Percentiles rank a stretch among this genome's conserved stretches.
Conservation (phyloP, 208 protist genomes). For the Wallacemonas sp. region DNA sequence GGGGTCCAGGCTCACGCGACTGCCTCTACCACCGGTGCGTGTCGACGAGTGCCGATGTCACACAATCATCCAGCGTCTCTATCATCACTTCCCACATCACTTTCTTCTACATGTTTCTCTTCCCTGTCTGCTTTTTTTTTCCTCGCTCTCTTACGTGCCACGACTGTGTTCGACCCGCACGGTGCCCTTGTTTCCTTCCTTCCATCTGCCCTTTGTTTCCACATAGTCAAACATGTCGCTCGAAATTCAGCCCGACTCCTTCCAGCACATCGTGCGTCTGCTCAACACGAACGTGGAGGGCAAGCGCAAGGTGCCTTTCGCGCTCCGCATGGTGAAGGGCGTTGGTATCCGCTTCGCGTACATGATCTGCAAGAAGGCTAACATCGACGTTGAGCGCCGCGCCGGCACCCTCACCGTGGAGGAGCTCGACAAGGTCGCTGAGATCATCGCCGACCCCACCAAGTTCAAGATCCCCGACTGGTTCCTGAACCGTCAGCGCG, state of each 20-base stretch:
- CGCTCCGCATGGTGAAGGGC: conserved; percentile 99
- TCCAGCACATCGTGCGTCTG: conserved; percentile 99
- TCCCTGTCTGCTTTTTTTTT: neutral
- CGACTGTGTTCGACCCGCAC: no score
- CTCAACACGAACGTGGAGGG: conserved; percentile 99
- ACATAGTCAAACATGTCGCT: conserved; percentile 43
- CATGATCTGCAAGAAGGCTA: conserved; percentile 99
- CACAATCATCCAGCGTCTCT: no score
- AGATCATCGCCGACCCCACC: conserved; percentile 97
- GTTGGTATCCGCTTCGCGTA: conserved; percentile 99
- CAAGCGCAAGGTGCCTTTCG: conserved; percentile 97
- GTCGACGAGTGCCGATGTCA: no score
- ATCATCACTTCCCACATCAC: no score
- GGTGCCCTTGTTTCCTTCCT: neutral
- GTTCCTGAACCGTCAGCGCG: conserved; percentile 99
- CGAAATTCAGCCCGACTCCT: conserved; percentile 83
- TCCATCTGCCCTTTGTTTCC: neutral
- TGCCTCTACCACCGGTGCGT: no score
- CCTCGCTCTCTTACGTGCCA: no score
- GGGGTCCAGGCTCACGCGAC: no score
- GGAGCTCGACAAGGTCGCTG: conserved; percentile 97
- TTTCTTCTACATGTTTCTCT: no score
- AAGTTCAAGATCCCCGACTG: conserved; percentile 99
- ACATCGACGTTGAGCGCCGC: conserved; percentile 97
- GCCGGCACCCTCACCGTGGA: conserved; percentile 86